Base-by-base conservation (phyloP, 805 yeast genomes). In the Metschnikowia gruessii region DNA sequence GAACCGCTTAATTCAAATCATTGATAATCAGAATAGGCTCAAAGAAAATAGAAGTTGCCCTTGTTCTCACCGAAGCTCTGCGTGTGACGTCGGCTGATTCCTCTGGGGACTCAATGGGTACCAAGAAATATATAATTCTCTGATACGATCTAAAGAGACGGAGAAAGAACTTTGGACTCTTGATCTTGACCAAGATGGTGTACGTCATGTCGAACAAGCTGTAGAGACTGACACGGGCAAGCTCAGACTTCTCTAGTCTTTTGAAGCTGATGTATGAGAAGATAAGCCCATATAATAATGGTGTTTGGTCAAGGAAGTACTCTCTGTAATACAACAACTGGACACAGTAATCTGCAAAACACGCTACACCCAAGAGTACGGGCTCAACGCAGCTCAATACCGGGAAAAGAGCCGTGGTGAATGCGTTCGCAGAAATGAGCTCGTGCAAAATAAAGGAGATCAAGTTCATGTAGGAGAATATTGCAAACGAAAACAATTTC, bases 391-490 rank as follows among this genome's bases (percentile, higher is more conserved):
- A 48, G 9, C 49, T 45, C 43, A 52, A 43, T 8, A 54, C 43
- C 11, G 52, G 53, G n/a, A 45, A 46, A 13, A 54, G 42, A 3
- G 55, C 43, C 22, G 49, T 44, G 19, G 52, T 45, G 40, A 52
- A 50, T 13, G 50, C 42, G 30, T 40, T 50, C 1, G 50, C 42
- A 6, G 46, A 43, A 36, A 50, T 39, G 21, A 48, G 48, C 26
- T 54, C 57, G 19, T 46, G 54, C 37, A 54, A 40, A 11, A 63
- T 37, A 31, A 46, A 56, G 12, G 52, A 48, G 24, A 50, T 43
- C 40, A 66, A 44, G 50, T 66, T 67, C 52, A 63, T 58, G 41
- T 53, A 50, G 2, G 72, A 59, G 47, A 66, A 68, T 10, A 64
- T 50, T 11, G 52, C 50, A 34, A 61, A 60, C 6, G 70, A 58